Evolutionary conservation across 2,329 filamentous ascomycete species (phyloP).

Genomic region (Davidsoniella eucalypti): DNA sequence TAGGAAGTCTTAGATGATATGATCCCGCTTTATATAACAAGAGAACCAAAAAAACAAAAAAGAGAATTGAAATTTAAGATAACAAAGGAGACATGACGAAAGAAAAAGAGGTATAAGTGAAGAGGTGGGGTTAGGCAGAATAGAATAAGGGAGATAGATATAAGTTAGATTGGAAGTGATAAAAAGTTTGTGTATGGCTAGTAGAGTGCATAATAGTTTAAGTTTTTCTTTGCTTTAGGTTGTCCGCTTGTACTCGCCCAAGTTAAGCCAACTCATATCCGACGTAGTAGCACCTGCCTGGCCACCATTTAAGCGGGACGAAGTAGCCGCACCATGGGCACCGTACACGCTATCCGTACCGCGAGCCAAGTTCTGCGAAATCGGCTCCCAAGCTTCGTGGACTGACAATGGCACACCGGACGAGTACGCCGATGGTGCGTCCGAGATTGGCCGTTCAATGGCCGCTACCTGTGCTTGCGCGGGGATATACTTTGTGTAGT

Average conservation of each 20-base stretch:
- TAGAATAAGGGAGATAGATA: no score
- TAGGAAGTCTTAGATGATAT: no score
- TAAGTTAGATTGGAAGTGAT: no score
- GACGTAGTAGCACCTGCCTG: slow-evolving; percentile 26
- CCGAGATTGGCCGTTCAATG: slow-evolving; percentile 39
- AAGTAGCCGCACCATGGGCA: slow-evolving; percentile 14
- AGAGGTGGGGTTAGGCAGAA: no score
- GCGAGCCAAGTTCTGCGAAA: slow-evolving; percentile 29
- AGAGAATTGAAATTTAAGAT: no score
- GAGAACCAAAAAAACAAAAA: no score
- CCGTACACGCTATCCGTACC: slow-evolving; percentile 29
- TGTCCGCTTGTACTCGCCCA: slow-evolving; percentile 30
- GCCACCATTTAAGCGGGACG: slow-evolving; percentile 24
- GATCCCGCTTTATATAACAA: no score
- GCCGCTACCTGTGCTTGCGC: slow-evolving; percentile 38
- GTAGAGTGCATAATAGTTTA: no score
- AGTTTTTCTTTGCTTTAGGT: background rate
- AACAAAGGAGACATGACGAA: no score
- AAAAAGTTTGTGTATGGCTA: no score
- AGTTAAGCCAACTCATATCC: slow-evolving; percentile 71
- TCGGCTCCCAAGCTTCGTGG: slow-evolving; percentile 38
- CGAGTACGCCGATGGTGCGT: slow-evolving; percentile 39
- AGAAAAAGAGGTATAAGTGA: no score
- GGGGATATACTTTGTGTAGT: slow-evolving; percentile 35
- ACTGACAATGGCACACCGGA: slow-evolving; percentile 51